These are phyloP conservation scores for Rostrohypoxylon terebratum DNA, from an alignment of 495 filamentous ascomycete species.

Conservation along the genomic window DNA sequence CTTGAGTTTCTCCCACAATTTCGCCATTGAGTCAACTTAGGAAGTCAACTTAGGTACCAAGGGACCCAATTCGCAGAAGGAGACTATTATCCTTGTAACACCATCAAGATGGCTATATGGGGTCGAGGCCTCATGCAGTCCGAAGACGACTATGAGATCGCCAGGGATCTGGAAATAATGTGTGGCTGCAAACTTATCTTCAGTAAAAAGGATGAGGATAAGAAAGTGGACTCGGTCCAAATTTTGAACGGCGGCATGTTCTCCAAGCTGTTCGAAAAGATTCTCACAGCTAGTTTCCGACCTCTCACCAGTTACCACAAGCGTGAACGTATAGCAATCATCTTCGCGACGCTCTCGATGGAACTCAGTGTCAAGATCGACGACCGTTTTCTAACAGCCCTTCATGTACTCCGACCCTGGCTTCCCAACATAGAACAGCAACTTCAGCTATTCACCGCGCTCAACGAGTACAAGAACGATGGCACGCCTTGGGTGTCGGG, in stretches of 20 bases:
- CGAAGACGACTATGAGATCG: constrained; percentile 37
- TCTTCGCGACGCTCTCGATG: constrained; percentile 41
- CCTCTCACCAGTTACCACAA: constrained; percentile 19
- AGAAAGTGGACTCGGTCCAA: neutral
- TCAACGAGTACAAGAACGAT: constrained; percentile 43
- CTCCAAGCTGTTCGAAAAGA: constrained; percentile 28
- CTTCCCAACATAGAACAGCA: constrained; percentile 43
- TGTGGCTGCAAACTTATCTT: constrained; percentile 22
- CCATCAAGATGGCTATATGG: constrained; percentile 37
- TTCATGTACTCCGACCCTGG: constrained; percentile 34
- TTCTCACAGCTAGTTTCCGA: constrained; percentile 24
- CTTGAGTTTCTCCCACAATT: neutral
- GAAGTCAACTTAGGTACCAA: neutral
- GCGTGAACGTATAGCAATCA: constrained; percentile 34
- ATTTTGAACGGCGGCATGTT: constrained; percentile 33
- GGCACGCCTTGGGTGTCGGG: constrained; percentile 38
- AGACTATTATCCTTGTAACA: neutral
- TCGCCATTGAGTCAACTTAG: too few relatives aligned
- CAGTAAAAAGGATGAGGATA: neutral
- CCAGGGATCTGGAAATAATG: constrained; percentile 23
- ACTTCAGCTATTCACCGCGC: constrained; percentile 37
- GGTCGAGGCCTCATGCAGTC: constrained; percentile 42
- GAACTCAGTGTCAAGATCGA: constrained; percentile 27
- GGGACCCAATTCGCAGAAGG: neutral
- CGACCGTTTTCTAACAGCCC: constrained; percentile 7